phyloP scores from a whole-genome alignment of 2,329 filamentous ascomycete genomes.

The Beauveria australis region DNA sequence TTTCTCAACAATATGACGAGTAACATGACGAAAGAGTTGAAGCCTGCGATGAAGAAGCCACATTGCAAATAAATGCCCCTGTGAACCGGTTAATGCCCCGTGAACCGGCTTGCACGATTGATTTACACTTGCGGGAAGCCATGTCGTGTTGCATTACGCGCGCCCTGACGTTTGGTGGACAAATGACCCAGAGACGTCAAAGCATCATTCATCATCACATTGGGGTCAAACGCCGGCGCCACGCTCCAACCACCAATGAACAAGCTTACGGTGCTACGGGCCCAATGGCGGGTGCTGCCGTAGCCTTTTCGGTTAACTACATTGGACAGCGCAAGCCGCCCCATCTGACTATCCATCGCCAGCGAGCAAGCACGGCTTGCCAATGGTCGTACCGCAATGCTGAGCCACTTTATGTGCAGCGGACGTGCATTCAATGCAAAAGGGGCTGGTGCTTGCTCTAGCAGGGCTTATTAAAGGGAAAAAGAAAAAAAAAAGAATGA shows the following conservation, averaged over 20 bases:
- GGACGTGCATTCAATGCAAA: slow-evolving; percentile 8
- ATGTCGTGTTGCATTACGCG: not conserved
- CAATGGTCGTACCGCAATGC: not conserved
- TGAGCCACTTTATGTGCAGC: not conserved
- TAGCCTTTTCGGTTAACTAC: too few relatives aligned
- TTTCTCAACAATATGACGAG: not conserved
- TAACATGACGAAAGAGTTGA: not conserved
- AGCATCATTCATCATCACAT: not conserved
- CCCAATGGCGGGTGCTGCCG: too few relatives aligned
- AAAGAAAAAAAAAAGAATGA: too few relatives aligned
- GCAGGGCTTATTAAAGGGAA: too few relatives aligned
- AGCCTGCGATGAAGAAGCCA: too few relatives aligned
- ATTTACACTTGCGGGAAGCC: not conserved
- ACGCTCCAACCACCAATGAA: not conserved
- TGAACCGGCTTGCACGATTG: too few relatives aligned
- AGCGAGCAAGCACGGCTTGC: not conserved
- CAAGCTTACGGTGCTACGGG: not conserved
- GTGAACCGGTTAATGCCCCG: too few relatives aligned
- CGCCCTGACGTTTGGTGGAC: not conserved
- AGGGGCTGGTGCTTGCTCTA: not conserved
- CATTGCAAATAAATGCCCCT: not conserved
- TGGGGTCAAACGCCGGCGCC: too few relatives aligned
- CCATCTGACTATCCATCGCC: too few relatives aligned
- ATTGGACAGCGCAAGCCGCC: not conserved
- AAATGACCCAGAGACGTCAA: not conserved